These are phyloP conservation scores for Lentinus brumalis DNA, from an alignment of 768 basidiomycete genomes.

Conservation along the genomic window DNA sequence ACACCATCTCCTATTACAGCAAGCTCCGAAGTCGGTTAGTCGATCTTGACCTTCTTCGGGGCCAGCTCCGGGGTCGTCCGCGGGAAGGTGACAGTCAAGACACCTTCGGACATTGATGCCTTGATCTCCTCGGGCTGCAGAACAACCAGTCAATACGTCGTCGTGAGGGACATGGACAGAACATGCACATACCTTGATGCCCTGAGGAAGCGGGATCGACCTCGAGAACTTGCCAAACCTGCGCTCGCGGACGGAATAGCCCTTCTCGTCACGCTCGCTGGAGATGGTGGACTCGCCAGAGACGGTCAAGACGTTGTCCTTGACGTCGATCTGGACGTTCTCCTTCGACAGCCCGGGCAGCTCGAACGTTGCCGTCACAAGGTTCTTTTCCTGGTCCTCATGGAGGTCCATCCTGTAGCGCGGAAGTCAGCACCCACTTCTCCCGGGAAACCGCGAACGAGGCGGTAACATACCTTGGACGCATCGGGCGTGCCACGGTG, in stretches of 20 bases:
- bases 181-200: conserved; percentile 18
- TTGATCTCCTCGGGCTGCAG: conserved; percentile 30
- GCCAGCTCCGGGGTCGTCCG: conserved; percentile 25
- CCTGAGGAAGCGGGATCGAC: conserved; percentile 22
- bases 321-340: conserved; percentile 53
- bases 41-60: conserved; percentile 22
- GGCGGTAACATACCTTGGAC: conserved; percentile 16
- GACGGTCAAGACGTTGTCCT: conserved; percentile 50
- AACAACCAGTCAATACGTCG: background rate
- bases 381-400: conserved; percentile 47
- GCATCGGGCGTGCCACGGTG: conserved; percentile 15
- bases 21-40: background rate
- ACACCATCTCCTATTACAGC: no score
- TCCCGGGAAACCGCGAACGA: no score
- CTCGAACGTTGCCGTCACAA: conserved; percentile 58
- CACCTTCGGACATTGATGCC: conserved; percentile 33
- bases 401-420: conserved; percentile 54
- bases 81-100: conserved; percentile 33
- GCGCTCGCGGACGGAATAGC: conserved; percentile 38
- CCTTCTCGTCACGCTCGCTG: conserved; percentile 36
- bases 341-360: conserved; percentile 56
- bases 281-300: conserved; percentile 48
- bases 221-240: conserved; percentile 33
- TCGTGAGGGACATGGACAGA: no score
- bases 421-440: background rate